Percentiles rank a stretch among this genome's conserved stretches.
Conservation (phyloP, 441 rosid genomes). For the Viola pubescens region DNA sequence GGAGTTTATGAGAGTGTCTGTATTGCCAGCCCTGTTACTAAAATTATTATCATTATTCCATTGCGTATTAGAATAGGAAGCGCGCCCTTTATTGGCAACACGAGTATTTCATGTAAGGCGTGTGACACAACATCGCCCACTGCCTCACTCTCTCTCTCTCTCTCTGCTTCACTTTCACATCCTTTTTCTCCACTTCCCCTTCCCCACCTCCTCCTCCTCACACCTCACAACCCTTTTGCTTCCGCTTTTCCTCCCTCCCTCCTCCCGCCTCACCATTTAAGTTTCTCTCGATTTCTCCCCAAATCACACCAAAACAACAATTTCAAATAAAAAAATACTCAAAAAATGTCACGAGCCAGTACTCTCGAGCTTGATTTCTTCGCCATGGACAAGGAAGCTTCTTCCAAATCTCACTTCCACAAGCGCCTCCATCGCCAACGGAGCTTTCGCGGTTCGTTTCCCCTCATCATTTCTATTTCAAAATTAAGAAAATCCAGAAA, state of each 20-base stretch:
- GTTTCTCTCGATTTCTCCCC: too few relatives aligned
- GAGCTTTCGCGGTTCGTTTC: slow-evolving; percentile 56
- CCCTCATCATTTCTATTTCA: too few relatives aligned
- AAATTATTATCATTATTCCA: too few relatives aligned
- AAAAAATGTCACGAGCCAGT: slow-evolving; percentile 45
- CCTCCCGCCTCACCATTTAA: neutral
- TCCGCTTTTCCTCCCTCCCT: slow-evolving; percentile 6
- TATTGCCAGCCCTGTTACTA: too few relatives aligned
- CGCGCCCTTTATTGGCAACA: too few relatives aligned
- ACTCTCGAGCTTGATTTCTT: slow-evolving; percentile 69
- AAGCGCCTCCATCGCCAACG: slow-evolving; percentile 47
- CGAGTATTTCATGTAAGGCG: too few relatives aligned
- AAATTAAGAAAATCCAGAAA: too few relatives aligned
- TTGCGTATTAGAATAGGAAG: too few relatives aligned
- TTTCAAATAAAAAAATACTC: neutral
- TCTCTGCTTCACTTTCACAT: too few relatives aligned
- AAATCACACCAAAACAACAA: neutral
- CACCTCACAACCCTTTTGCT: slow-evolving; percentile 16
- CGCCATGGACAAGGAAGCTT: slow-evolving; percentile 39
- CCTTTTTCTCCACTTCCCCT: neutral
- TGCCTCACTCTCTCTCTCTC: too few relatives aligned
- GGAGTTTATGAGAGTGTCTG: too few relatives aligned
- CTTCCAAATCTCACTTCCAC: slow-evolving; percentile 38
- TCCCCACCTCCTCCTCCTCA: neutral
- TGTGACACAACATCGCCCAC: too few relatives aligned